Evolutionary conservation across 345 rosid genomes (phyloP).

Genomic region (Bruguiera sexangula): DNA sequence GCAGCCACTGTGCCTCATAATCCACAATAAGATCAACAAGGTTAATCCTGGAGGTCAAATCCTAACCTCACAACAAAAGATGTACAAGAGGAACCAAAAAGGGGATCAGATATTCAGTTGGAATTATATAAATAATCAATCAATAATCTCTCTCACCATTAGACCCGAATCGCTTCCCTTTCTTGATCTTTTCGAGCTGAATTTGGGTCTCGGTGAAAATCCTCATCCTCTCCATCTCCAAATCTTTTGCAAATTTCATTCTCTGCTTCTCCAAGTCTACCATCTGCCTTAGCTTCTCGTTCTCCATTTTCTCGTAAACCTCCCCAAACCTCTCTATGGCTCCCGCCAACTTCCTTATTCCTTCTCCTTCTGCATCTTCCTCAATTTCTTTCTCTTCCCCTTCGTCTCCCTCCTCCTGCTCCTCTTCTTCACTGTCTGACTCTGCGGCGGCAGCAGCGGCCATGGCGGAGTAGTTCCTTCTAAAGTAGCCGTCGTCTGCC

Average conservation of each 20-base stretch:
- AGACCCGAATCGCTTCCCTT: slow-evolving; percentile 45
- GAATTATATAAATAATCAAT: slow-evolving; percentile 6
- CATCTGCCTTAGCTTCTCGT: slow-evolving; percentile 85
- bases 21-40: slow-evolving; percentile 7
- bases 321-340: slow-evolving; percentile 89
- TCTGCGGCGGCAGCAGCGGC: slow-evolving; percentile 84
- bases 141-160: slow-evolving; percentile 22
- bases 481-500: slow-evolving; percentile 41
- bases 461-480: slow-evolving; percentile 74
- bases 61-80: slow-evolving; percentile 21
- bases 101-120: not conserved
- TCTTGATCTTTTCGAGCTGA: slow-evolving; percentile 81
- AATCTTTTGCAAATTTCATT: slow-evolving; percentile 87
- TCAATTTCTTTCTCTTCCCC: slow-evolving; percentile 31
- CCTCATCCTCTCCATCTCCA: slow-evolving; percentile 94
- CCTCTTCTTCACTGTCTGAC: slow-evolving; percentile 42
- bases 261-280: slow-evolving; percentile 97
- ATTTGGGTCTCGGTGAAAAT: slow-evolving; percentile 92
- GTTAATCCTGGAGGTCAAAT: not conserved
- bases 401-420: slow-evolving; percentile 36
- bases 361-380: slow-evolving; percentile 41
- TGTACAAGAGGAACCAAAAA: slow-evolving; percentile 7
- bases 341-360: slow-evolving; percentile 51
- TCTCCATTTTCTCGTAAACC: slow-evolving; percentile 82
- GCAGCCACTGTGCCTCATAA: slow-evolving; percentile 5